Evolutionary conservation across 345 rosid species (phyloP).

Genomic region (Eutrema japonicum): DNA sequence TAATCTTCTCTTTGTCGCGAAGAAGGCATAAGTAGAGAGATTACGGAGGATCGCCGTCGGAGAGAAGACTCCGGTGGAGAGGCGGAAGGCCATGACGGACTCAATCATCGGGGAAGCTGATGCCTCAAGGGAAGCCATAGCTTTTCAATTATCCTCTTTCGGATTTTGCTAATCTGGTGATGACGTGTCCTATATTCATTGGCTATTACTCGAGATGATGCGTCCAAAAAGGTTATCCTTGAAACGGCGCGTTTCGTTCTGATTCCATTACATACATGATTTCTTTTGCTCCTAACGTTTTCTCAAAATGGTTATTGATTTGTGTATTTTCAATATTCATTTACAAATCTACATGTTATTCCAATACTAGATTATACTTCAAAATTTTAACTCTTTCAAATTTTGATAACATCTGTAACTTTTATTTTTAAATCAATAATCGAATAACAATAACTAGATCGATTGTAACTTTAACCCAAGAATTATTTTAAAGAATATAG

Average conservation of each 20-base stretch:
- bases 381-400: too few relatives aligned
- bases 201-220: background rate
- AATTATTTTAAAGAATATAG: too few relatives aligned
- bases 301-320: too few relatives aligned
- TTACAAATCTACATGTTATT: too few relatives aligned
- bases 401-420: too few relatives aligned
- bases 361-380: too few relatives aligned
- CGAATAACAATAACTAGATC: too few relatives aligned
- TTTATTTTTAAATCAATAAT: too few relatives aligned
- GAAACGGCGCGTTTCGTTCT: conserved; percentile 26
- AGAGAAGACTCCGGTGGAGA: conserved; percentile 54
- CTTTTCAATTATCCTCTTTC: conserved; percentile 12
- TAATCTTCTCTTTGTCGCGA: background rate
- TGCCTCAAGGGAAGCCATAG: conserved; percentile 11
- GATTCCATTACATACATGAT: background rate
- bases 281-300: background rate
- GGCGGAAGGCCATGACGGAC: conserved; percentile 58
- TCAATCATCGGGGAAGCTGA: conserved; percentile 50
- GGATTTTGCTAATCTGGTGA: background rate
- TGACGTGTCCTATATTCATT: conserved; percentile 18
- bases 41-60: conserved; percentile 58
- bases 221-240: conserved; percentile 6
- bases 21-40: background rate
- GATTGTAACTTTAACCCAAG: too few relatives aligned
- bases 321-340: too few relatives aligned